Evolutionary conservation across 192 early-diverging fungal genomes (phyloP).

Genomic region (Linnemannia schmuckeri): DNA sequence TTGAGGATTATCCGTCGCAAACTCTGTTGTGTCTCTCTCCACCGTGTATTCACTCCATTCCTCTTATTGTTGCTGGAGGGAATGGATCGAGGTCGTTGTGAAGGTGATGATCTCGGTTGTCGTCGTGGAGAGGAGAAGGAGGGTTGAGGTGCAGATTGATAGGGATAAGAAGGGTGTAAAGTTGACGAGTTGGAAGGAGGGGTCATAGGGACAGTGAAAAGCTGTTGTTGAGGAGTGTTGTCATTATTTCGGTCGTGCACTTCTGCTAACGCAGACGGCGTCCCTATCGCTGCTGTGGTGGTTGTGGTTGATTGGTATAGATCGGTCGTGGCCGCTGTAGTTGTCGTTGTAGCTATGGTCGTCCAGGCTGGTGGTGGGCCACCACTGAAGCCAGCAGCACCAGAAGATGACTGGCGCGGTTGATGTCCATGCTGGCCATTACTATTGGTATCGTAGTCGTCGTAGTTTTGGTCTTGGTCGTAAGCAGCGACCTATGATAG

Average conservation of each 20-base stretch:
- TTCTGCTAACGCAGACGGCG: conserved; percentile 13
- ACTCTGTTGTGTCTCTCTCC: conserved; percentile 12
- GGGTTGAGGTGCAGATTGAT: neutral
- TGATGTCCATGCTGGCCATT: too few relatives aligned
- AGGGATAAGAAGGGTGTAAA: neutral
- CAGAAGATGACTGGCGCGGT: neutral
- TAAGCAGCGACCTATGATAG: conserved; percentile 5
- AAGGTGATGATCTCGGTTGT: neutral
- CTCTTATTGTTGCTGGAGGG: neutral
- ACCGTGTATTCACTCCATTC: neutral
- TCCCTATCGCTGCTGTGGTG: neutral
- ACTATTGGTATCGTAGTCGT: neutral
- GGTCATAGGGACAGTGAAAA: neutral
- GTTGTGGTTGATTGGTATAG: neutral
- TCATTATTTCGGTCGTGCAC: neutral
- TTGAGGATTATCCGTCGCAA: conserved; percentile 1
- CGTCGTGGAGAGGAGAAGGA: neutral
- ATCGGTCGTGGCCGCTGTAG: neutral
- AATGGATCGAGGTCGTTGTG: neutral
- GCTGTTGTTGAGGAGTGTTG: neutral
- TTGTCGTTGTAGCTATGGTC: conserved; percentile 2
- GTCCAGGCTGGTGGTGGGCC: neutral
- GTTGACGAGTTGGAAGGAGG: neutral
- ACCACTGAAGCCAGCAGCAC: neutral
- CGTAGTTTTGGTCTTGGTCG: conserved; percentile 3